Evolutionary conservation across 176 grass and related monocot genomes (phyloP).

Genomic region (Poa annua): DNA sequence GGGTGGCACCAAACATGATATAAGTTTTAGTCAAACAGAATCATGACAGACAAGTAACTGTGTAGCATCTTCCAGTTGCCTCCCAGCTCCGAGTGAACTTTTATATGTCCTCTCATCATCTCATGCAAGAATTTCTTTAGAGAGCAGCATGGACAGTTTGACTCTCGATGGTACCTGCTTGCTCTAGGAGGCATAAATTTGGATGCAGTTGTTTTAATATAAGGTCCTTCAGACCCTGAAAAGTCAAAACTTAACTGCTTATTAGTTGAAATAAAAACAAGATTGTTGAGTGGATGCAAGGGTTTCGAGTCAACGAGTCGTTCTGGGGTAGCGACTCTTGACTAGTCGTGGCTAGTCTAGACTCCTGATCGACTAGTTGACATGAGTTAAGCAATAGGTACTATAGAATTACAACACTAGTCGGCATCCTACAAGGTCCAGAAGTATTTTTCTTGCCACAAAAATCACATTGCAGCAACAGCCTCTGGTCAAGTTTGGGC

Average conservation of each 20-base stretch:
- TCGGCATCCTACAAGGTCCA: no score
- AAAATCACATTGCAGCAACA: no score
- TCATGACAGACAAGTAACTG: neutral
- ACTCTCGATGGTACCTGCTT: neutral
- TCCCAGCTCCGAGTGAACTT: neutral
- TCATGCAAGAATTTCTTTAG: neutral
- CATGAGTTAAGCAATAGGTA: no score
- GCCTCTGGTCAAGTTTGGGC: no score
- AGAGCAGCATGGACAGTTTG: slow-evolving; percentile 20
- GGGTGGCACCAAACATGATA: neutral
- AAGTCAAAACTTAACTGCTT: neutral
- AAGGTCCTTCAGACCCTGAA: slow-evolving; percentile 33
- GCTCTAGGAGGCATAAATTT: slow-evolving; percentile 17
- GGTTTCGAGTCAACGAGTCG: no score
- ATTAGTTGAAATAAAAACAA: slow-evolving; percentile 27
- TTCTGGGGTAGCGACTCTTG: no score
- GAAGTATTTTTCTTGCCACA: no score
- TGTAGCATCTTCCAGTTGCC: slow-evolving; percentile 1
- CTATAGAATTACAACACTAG: no score
- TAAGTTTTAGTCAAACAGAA: slow-evolving; percentile 21
- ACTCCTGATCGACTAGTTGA: no score
- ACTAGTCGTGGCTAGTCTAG: no score
- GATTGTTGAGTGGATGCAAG: neutral
- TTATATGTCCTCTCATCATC: neutral
- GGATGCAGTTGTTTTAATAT: slow-evolving; percentile 17